phyloP scores from a whole-genome alignment of 108 stramenopile genomes.

The Conticribra guillardii region DNA sequence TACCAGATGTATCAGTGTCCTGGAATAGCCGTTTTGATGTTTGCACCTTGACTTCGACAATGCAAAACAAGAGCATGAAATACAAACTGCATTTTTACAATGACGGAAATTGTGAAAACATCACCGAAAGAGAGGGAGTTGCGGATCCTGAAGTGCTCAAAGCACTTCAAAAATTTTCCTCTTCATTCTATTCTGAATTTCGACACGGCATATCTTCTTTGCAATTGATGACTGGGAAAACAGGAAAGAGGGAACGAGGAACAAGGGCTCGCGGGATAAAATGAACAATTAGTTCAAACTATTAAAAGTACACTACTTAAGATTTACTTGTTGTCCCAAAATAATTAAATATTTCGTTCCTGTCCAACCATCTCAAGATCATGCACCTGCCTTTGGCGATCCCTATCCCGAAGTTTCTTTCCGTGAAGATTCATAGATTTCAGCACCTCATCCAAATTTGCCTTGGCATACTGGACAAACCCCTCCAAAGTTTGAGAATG shows the following conservation, averaged over 20 bases:
- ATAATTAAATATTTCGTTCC: too few relatives aligned
- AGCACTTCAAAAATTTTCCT: background rate
- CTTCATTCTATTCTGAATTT: background rate
- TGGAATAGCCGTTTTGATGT: background rate
- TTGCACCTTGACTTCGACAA: background rate
- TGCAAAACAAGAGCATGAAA: background rate
- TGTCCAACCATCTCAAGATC: too few relatives aligned
- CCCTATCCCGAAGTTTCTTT: background rate
- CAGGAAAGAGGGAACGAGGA: too few relatives aligned
- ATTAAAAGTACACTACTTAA: too few relatives aligned
- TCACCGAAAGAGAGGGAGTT: background rate
- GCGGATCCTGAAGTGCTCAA: background rate
- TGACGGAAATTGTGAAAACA: background rate
- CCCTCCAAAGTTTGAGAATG: slow-evolving; percentile 4
- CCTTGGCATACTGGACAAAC: slow-evolving; percentile 5
- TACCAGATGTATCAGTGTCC: background rate
- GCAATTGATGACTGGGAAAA: too few relatives aligned
- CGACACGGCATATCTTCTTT: background rate
- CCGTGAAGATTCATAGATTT: slow-evolving; percentile 32
- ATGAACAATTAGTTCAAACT: too few relatives aligned
- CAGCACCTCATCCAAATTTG: slow-evolving; percentile 62
- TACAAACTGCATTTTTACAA: background rate
- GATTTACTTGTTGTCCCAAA: too few relatives aligned
- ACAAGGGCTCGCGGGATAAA: too few relatives aligned
- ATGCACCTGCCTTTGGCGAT: background rate